These are phyloP conservation scores for Coemansia sp. DNA, from an alignment of 371 early-diverging fungal genomes.

Conservation along the genomic window DNA sequence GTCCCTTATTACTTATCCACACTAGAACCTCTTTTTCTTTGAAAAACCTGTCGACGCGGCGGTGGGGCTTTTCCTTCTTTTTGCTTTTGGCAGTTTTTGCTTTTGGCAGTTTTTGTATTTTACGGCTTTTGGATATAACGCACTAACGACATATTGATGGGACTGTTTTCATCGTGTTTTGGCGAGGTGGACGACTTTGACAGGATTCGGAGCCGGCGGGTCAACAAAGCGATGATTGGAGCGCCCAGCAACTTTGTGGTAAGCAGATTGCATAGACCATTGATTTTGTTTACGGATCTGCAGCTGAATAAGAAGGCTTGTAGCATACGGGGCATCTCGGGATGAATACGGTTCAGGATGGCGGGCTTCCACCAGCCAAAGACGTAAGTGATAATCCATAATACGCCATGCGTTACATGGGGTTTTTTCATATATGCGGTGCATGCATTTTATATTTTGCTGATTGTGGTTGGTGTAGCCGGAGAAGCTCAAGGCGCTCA, in stretches of 20 bases:
- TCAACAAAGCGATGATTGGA: conserved; percentile 51
- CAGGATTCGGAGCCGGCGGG: conserved; percentile 22
- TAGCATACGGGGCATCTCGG: conserved; percentile 51
- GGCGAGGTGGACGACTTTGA: conserved; percentile 29
- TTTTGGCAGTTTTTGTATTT: background rate
- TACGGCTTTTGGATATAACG: background rate
- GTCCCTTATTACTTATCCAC: no score
- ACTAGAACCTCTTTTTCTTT: background rate
- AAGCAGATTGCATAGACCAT: background rate
- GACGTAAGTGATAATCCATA: conserved; percentile 38
- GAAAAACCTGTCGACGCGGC: background rate
- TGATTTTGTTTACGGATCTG: background rate
- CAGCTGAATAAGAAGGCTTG: background rate
- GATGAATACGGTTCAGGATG: conserved; percentile 36
- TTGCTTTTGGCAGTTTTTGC: background rate
- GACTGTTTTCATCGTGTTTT: conserved; percentile 50
- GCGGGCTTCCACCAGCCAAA: conserved; percentile 17
- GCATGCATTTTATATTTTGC: background rate
- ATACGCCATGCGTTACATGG: background rate
- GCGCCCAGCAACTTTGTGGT: conserved; percentile 49
- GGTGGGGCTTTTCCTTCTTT: no score
- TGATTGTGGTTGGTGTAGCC: conserved; percentile 27
- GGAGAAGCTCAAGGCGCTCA: conserved; percentile 50
- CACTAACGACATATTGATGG: conserved; percentile 17
- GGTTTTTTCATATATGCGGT: background rate